Conservation (phyloP, 2,329 filamentous ascomycete species). For the Nannizziopsis barbatae region DNA sequence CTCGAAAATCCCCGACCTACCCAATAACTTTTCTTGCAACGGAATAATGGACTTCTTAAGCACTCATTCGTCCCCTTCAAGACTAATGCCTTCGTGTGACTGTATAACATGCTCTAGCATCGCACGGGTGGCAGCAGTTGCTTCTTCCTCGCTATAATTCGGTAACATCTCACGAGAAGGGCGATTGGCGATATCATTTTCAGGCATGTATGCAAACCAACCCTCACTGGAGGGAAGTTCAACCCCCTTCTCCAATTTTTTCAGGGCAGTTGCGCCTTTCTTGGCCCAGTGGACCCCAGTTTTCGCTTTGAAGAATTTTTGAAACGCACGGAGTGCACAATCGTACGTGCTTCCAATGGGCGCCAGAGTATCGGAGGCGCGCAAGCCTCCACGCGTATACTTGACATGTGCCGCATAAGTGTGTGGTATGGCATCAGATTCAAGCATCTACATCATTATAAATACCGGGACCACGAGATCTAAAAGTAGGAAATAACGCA, state of each 20-base stretch:
- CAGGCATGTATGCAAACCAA: conserved; percentile 24
- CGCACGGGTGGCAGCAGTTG: not conserved
- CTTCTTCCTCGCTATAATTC: conserved; percentile 1
- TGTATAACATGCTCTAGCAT: conserved; percentile 7
- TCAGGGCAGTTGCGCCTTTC: conserved; percentile 16
- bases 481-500: conserved; percentile 1
- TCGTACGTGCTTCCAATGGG: conserved; percentile 25
- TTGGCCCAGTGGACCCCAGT: conserved; percentile 52
- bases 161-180: not conserved
- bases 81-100: not conserved
- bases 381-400: conserved; percentile 26
- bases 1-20: too few relatives aligned
- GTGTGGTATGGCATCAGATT: conserved; percentile 49
- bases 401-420: conserved; percentile 52
- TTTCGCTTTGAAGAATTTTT: conserved; percentile 46
- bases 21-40: not conserved
- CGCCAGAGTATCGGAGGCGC: conserved; percentile 25
- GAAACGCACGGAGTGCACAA: conserved; percentile 43
- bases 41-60: not conserved
- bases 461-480: not conserved
- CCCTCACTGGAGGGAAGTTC: conserved; percentile 21
- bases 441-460: conserved; percentile 48
- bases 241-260: conserved; percentile 17
- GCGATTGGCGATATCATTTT: not conserved
- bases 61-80: not conserved